phyloP scores from a whole-genome alignment of 441 rosid genomes.

The Gossypium aridum region DNA sequence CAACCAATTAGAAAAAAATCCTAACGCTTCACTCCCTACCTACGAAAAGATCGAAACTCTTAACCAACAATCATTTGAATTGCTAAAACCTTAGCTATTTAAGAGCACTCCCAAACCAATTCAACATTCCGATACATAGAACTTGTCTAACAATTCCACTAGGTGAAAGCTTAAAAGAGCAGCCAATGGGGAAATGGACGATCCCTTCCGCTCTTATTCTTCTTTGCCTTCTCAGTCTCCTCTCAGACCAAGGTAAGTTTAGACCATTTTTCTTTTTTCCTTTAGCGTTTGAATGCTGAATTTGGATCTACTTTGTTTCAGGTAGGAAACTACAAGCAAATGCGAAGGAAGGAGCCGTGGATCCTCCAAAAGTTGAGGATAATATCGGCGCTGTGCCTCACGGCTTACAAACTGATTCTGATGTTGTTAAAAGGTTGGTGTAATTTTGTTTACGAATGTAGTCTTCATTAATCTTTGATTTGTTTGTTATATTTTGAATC shows the following conservation, averaged over 20 bases:
- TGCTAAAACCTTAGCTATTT: conserved; percentile 6
- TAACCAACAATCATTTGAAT: background rate
- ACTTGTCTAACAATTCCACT: background rate
- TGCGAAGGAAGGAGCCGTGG: conserved; percentile 60
- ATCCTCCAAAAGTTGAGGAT: conserved; percentile 92
- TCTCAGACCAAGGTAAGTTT: conserved; percentile 78
- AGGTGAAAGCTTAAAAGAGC: background rate
- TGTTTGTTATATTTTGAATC: too few species aligned
- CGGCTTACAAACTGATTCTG: conserved; percentile 89
- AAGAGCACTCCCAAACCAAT: background rate
- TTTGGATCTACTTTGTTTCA: conserved; percentile 25
- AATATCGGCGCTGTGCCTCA: conserved; percentile 82
- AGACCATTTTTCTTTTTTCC: background rate
- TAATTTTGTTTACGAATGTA: too few species aligned
- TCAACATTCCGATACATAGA: background rate
- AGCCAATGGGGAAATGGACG: conserved; percentile 85
- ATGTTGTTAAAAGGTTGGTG: conserved; percentile 73
- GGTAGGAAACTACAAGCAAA: conserved; percentile 73
- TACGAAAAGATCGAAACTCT: background rate
- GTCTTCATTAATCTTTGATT: too few species aligned
- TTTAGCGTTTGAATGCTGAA: background rate
- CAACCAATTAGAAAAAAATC: conserved; percentile 3
- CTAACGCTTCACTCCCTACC: conserved; percentile 4
- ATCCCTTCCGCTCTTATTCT: conserved; percentile 71
- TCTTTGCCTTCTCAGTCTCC: conserved; percentile 51